A percentile compares a stretch with the other conserved stretches of the same genome.
Conservation (phyloP, 2,329 filamentous ascomycete species). For the Arthrobotrys sphaeroides region DNA sequence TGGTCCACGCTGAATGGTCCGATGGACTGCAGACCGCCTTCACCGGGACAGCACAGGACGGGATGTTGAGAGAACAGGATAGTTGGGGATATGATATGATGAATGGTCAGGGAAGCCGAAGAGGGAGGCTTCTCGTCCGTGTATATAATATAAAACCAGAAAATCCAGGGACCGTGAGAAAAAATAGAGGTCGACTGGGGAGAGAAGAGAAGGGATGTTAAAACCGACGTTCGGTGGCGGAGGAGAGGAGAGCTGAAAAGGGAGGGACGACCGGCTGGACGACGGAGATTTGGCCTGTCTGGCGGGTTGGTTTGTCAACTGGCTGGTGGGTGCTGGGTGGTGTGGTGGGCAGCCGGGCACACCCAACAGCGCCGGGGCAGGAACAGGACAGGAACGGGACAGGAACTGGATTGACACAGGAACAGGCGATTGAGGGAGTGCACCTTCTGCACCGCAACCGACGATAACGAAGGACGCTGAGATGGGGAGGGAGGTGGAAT, state of each 20-base stretch:
- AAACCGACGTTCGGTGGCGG: slow-evolving; percentile 46
- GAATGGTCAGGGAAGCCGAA: too few relatives aligned
- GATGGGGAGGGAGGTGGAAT: slow-evolving; percentile 15
- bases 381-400: slow-evolving; percentile 5
- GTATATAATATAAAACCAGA: not conserved
- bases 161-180: not conserved
- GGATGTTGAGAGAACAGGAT: too few relatives aligned
- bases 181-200: not conserved
- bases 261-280: slow-evolving; percentile 52
- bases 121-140: too few relatives aligned
- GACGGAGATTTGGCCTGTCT: slow-evolving; percentile 53
- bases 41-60: not conserved
- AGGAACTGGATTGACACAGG: not conserved
- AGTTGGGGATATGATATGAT: too few relatives aligned
- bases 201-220: not conserved
- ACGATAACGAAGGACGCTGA: too few relatives aligned
- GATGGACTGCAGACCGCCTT: not conserved
- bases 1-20: slow-evolving; percentile 46
- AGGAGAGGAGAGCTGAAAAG: slow-evolving; percentile 54
- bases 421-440: not conserved
- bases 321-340: slow-evolving; percentile 35
- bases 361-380: too few relatives aligned
- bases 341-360: not conserved
- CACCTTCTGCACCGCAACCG: too few relatives aligned
- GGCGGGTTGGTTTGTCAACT: slow-evolving; percentile 49